Evolutionary conservation across 306 rosid genomes (phyloP).

Genomic region (Lithocarpus polystachyus): DNA sequence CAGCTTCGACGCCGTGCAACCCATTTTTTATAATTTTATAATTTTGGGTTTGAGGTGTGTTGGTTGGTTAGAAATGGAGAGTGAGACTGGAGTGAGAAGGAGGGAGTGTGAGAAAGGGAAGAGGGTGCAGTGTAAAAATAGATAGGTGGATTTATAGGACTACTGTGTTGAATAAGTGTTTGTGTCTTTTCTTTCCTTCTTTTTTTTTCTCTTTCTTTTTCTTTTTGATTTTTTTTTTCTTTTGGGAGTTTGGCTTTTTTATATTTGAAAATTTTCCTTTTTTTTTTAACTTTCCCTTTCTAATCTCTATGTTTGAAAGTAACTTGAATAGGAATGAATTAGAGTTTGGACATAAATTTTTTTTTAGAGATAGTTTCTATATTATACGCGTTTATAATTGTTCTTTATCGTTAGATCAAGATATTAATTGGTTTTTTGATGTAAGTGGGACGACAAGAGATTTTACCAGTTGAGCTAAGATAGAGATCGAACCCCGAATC

Average conservation of each 20-base stretch:
- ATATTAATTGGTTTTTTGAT: no score
- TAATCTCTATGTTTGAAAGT: neutral
- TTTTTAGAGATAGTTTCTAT: no score
- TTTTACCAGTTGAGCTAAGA: no score
- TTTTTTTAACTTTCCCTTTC: neutral
- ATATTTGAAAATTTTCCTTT: neutral
- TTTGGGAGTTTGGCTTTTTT: neutral
- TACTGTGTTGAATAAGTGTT: neutral
- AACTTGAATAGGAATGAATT: neutral
- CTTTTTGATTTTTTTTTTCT: neutral
- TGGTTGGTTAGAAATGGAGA: neutral
- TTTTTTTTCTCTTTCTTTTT: neutral
- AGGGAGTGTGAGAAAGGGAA: neutral
- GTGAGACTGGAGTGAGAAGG: neutral
- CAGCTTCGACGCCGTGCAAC: conserved; percentile 86
- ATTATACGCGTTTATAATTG: no score
- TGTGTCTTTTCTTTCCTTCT: neutral
- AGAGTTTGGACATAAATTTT: no score
- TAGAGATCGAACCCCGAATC: accelerated
- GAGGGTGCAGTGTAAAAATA: neutral
- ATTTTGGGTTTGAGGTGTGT: neutral
- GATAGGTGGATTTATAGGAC: neutral
- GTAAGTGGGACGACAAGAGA: accelerated
- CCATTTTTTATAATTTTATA: conserved; percentile 34
- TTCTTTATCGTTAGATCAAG: no score